A percentile compares a stretch with the other conserved stretches of the same genome.
phyloP scores from a whole-genome alignment of 352 stramenopile species.

The Globisporangium camurandrum region DNA sequence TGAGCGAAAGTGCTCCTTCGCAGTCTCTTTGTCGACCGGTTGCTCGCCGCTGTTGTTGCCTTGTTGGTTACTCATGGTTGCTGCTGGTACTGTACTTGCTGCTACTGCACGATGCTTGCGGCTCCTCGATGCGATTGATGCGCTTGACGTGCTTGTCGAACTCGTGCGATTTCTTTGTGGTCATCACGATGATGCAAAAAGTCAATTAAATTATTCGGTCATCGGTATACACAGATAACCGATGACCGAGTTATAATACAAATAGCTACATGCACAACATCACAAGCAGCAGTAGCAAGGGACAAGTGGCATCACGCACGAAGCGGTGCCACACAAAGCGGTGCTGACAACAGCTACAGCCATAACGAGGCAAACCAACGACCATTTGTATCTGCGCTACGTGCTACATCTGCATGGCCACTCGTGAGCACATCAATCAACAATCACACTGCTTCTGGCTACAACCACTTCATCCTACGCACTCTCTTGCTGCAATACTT shows the following conservation, averaged over 20 bases:
- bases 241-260: no score
- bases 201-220: not conserved
- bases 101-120: not conserved
- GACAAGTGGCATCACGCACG: no score
- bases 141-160: not conserved
- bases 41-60: slow-evolving; percentile 23
- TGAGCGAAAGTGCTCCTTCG: slow-evolving; percentile 62
- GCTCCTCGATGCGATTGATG: not conserved
- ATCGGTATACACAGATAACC: not conserved
- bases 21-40: slow-evolving; percentile 60
- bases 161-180: slow-evolving; percentile 5
- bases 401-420: no score
- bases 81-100: not conserved
- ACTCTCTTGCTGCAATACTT: not conserved
- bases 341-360: no score
- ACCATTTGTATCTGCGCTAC: no score
- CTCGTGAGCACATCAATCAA: no score
- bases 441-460: no score
- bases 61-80: not conserved
- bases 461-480: not conserved
- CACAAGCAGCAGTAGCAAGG: no score
- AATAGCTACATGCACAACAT: slow-evolving; percentile 5
- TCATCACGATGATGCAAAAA: not conserved
- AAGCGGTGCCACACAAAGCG: no score
- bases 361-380: no score